phyloP scores from a whole-genome alignment of 805 yeast species.

The Wickerhamomyces chaumierensis region DNA sequence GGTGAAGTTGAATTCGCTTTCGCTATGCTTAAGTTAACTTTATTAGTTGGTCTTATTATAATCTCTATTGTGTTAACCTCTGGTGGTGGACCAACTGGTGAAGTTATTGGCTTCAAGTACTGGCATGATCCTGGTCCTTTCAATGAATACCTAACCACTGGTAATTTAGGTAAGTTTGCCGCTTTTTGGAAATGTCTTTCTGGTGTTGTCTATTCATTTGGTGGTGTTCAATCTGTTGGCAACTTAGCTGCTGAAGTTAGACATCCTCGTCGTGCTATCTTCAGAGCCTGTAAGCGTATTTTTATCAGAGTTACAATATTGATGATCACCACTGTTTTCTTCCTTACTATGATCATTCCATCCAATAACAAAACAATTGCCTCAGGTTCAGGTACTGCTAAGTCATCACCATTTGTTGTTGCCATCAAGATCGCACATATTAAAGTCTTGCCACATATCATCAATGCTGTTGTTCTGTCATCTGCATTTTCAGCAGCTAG shows the following conservation, averaged over 20 bases:
- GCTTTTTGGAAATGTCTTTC: conserved; percentile 48
- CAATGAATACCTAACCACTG: conserved; percentile 19
- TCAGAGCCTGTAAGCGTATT: conserved; percentile 39
- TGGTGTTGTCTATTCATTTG: conserved; percentile 48
- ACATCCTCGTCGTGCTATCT: conserved; percentile 43
- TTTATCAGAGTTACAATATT: conserved; percentile 19
- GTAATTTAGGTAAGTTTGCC: conserved; percentile 42
- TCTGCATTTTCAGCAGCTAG: conserved; percentile 29
- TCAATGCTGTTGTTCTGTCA: conserved; percentile 27
- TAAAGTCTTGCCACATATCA: conserved; percentile 22
- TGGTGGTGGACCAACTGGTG: conserved; percentile 32
- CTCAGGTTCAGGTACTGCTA: conserved; percentile 19
- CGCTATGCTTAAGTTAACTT: conserved; percentile 29
- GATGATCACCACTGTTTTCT: conserved; percentile 20
- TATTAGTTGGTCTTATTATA: conserved; percentile 36
- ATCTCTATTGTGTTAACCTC: conserved; percentile 31
- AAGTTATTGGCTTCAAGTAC: conserved; percentile 24
- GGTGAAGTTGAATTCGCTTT: conserved; percentile 39
- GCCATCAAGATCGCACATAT: conserved; percentile 35
- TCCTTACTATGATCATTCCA: conserved; percentile 22
- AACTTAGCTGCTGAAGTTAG: conserved; percentile 41
- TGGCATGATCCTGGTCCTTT: conserved; percentile 23
- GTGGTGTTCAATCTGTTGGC: conserved; percentile 43
- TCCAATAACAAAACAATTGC: conserved; percentile 17
- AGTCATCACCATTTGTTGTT: conserved; percentile 28